Conservation (phyloP, 495 filamentous ascomycete species). For the Letharia columbiana region DNA sequence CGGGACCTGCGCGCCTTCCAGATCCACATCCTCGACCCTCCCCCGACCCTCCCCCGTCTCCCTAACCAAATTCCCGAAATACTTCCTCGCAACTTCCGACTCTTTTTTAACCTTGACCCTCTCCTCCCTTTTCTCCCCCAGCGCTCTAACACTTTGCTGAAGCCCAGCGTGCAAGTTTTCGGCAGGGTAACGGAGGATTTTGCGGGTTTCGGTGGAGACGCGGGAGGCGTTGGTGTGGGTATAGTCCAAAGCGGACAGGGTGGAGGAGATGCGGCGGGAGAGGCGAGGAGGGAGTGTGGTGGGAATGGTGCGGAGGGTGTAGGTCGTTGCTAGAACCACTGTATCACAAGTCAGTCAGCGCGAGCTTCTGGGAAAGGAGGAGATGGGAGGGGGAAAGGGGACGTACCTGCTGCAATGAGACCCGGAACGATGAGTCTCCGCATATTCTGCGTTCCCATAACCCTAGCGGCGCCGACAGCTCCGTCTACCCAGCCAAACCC, state of each 20-base stretch:
- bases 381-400: neutral
- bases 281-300: constrained; percentile 80
- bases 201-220: constrained; percentile 73
- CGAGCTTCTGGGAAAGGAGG: neutral
- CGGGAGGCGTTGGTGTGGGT: constrained; percentile 79
- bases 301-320: constrained; percentile 78
- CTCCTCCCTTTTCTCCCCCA: constrained; percentile 67
- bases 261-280: constrained; percentile 68
- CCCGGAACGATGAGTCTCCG: constrained; percentile 75
- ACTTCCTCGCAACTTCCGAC: constrained; percentile 70
- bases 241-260: constrained; percentile 77
- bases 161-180: constrained; percentile 71
- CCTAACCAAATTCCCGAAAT: constrained; percentile 77
- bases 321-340: constrained; percentile 67
- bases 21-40: constrained; percentile 70
- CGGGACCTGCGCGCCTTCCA: constrained; percentile 56
- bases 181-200: constrained; percentile 77
- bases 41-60: constrained; percentile 62
- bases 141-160: constrained; percentile 72
- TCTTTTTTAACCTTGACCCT: constrained; percentile 65
- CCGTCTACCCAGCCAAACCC: constrained; percentile 85
- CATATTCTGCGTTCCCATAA: constrained; percentile 78
- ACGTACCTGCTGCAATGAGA: constrained; percentile 67
- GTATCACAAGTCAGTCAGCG: constrained; percentile 30
- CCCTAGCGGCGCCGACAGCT: constrained; percentile 63